A percentile compares a stretch with the other conserved stretches of the same genome.
Evolutionary conservation across 495 filamentous ascomycete genomes (phyloP).

Genomic region (Penicillium alfredii): DNA sequence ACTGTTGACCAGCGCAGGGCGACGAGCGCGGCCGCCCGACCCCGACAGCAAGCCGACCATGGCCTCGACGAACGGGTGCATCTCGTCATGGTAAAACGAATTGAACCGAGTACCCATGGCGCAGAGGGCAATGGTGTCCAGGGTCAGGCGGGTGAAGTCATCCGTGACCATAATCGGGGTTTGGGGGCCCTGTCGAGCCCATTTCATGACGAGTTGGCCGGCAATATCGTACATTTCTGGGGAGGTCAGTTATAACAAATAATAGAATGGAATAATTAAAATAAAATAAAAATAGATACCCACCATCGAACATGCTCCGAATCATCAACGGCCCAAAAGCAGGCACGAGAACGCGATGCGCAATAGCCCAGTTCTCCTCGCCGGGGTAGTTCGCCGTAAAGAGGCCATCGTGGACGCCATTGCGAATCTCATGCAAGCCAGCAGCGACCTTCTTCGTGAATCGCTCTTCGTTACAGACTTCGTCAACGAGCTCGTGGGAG

Average conservation of each 20-base stretch:
- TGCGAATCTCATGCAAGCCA: slow-evolving; percentile 49
- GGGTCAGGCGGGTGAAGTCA: slow-evolving; percentile 70
- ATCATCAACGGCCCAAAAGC: slow-evolving; percentile 70
- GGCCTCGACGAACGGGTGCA: slow-evolving; percentile 62
- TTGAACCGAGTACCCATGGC: slow-evolving; percentile 74
- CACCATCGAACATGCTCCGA: slow-evolving; percentile 57
- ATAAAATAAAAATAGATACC: no score
- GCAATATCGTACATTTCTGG: slow-evolving; percentile 70
- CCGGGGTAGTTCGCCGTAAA: slow-evolving; percentile 57
- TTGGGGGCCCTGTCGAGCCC: slow-evolving; percentile 58
- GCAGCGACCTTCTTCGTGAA: slow-evolving; percentile 52
- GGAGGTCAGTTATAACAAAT: no score
- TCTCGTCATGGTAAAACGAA: slow-evolving; percentile 59
- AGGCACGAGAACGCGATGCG: slow-evolving; percentile 61
- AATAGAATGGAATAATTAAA: no score
- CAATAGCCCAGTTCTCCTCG: slow-evolving; percentile 64
- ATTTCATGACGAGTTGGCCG: slow-evolving; percentile 66
- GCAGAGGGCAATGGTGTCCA: slow-evolving; percentile 69
- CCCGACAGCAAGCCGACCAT: slow-evolving; percentile 57
- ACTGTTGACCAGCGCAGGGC: slow-evolving; percentile 46
- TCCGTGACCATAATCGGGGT: slow-evolving; percentile 54
- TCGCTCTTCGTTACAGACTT: slow-evolving; percentile 61
- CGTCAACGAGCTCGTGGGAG: slow-evolving; percentile 53
- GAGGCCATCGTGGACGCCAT: slow-evolving; percentile 58
- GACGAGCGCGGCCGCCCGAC: slow-evolving; percentile 44